Base-by-base conservation (phyloP, 2,329 filamentous ascomycete genomes). In the Canariomyces notabilis region DNA sequence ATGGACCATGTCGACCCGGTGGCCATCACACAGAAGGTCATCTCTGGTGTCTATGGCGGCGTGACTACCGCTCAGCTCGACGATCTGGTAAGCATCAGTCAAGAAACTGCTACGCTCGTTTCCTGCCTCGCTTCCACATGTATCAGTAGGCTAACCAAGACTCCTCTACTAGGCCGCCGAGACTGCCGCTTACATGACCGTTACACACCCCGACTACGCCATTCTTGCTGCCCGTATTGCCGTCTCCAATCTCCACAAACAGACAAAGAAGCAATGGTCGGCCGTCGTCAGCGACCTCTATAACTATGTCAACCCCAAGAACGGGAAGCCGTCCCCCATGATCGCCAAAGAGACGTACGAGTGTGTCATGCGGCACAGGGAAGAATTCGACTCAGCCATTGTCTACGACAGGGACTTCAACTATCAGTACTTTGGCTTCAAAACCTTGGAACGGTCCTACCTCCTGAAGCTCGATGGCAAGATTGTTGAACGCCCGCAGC, bases 231-330 rank as follows among this genome's bases (percentile, higher is more conserved):
- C 93, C 57, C 90, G 93, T 72, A 97, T 98, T 65, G 93, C 93
- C 59, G 93, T 98, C 45, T 98, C 93, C 64, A 98, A 98, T 75
- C 85, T 98, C 50, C 93, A 98, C 83, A 98, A 98, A 75, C 93
- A 98, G 79, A 98, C 93, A 56, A 97, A 97, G 81, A 98, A 98
- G 79, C 91, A 97, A 67, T 98, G 94, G 76, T 97, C 93, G n/a
- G 77, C 88, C 40, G 93, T 98, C 50, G 80, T 98, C 60, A 84
- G 82, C 60, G 93, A 98, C 62, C 82, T 98, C 34, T 96, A 91
- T 73, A 79, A 93, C 74, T 98, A 96, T 69, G 75, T 95, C 69
- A 98, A 98, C 74, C 89, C 91, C 52, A 95, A 88, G 74, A 98
- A 95, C 69, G 73, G 75, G 53, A 84, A 77, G 58, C 66, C 77